phyloP scores from a whole-genome alignment of 1,284 basidiomycete species.

The Sporisorium sorghi region DNA sequence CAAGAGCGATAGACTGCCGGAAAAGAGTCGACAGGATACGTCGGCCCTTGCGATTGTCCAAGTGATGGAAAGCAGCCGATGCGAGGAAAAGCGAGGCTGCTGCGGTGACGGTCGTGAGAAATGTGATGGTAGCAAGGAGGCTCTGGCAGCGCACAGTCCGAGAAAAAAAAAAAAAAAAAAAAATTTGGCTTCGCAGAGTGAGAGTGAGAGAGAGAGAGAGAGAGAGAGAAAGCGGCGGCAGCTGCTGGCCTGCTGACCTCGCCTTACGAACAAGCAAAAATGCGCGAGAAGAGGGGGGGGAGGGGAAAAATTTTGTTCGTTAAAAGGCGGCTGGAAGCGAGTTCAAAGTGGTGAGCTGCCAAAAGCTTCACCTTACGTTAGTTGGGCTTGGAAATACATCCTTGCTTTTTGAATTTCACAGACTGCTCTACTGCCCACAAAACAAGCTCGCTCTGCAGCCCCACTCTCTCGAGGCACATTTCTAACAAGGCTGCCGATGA shows the following conservation, averaged over 20 bases:
- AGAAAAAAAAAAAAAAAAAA: slow-evolving; percentile 3
- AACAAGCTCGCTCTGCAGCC: neutral
- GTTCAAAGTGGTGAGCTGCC: neutral
- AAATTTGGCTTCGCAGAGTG: neutral
- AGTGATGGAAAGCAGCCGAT: slow-evolving; percentile 5
- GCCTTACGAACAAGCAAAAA: neutral
- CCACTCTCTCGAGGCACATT: neutral
- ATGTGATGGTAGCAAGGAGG: slow-evolving; percentile 12
- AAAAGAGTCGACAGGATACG: neutral
- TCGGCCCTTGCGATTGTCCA: neutral
- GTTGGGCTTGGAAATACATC: too few species aligned
- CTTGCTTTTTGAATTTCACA: neutral
- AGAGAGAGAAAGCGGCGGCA: neutral
- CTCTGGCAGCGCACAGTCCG: slow-evolving; percentile 7
- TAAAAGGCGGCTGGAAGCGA: neutral
- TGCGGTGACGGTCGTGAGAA: slow-evolving; percentile 16
- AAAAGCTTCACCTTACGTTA: neutral
- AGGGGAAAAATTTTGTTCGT: slow-evolving; percentile 7
- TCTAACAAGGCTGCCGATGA: neutral
- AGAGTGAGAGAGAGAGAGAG: neutral
- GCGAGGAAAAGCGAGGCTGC: slow-evolving; percentile 6
- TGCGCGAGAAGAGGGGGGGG: neutral
- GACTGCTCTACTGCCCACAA: neutral
- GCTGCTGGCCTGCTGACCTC: slow-evolving; percentile 8
- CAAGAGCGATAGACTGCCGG: slow-evolving; percentile 1